Percentiles rank a stretch among this genome's conserved stretches.
phyloP scores from a whole-genome alignment of 345 rosid genomes.

The Pugionium dolabratum region DNA sequence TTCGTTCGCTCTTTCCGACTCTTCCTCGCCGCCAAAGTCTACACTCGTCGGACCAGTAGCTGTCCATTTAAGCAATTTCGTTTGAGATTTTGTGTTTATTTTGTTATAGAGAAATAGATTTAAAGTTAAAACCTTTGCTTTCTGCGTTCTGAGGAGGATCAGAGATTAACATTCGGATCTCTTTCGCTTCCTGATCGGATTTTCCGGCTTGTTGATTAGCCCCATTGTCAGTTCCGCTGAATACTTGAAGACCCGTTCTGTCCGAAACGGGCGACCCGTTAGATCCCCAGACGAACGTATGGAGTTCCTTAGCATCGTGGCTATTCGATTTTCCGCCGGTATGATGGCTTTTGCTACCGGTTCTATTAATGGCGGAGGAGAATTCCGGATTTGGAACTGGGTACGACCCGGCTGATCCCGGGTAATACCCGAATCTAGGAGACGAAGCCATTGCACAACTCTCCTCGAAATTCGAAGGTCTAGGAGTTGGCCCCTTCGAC shows the following conservation, averaged over 20 bases:
- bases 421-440: conserved; percentile 78
- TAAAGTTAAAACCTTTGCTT: conserved; percentile 46
- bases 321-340: conserved; percentile 45
- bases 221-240: conserved; percentile 46
- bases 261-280: conserved; percentile 96
- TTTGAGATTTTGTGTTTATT: neutral
- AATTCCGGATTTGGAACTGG: conserved; percentile 80
- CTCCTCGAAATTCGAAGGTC: conserved; percentile 88
- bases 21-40: conserved; percentile 54
- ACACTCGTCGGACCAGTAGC: conserved; percentile 46
- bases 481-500: conserved; percentile 66
- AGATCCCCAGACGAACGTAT: conserved; percentile 94
- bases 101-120: neutral
- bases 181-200: conserved; percentile 78
- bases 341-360: conserved; percentile 35
- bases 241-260: conserved; percentile 60
- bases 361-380: conserved; percentile 52
- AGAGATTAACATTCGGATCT: conserved; percentile 76
- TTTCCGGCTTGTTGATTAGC: conserved; percentile 61
- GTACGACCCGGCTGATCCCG: conserved; percentile 59
- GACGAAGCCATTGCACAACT: conserved; percentile 60
- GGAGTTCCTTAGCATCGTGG: conserved; percentile 79
- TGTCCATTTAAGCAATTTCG: neutral
- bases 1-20: conserved; percentile 47
- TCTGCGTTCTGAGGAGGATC: conserved; percentile 69